Evolutionary conservation across 106 monocot species (phyloP).

Genomic region (Dendrobium huoshanense): DNA sequence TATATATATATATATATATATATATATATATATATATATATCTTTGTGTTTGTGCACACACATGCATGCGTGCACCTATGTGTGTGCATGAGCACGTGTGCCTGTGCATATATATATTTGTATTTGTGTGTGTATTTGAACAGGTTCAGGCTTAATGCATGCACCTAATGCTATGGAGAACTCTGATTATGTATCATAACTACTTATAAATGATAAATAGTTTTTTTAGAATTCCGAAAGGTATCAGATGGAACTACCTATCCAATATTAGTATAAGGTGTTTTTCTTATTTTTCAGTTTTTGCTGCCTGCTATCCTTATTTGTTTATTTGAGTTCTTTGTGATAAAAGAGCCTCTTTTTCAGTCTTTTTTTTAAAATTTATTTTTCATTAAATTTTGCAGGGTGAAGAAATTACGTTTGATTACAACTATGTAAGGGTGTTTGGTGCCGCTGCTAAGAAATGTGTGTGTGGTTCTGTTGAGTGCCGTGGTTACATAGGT

Average conservation of each 20-base stretch:
- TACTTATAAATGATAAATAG: neutral
- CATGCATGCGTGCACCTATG: too few relatives aligned
- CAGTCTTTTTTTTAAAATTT: neutral
- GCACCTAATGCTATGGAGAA: neutral
- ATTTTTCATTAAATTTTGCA: conserved; percentile 19
- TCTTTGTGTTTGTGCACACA: too few relatives aligned
- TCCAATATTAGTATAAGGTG: neutral
- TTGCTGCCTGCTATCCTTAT: neutral
- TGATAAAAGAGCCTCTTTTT: neutral
- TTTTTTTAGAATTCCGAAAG: too few relatives aligned
- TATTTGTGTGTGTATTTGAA: too few relatives aligned
- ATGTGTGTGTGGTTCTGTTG: conserved; percentile 78
- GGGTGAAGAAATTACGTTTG: conserved; percentile 98
- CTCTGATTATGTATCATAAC: neutral
- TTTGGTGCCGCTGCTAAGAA: conserved; percentile 94
- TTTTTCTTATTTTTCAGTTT: neutral
- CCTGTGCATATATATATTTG: too few relatives aligned
- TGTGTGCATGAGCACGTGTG: too few relatives aligned
- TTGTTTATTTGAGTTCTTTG: neutral
- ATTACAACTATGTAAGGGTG: conserved; percentile 95
- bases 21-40: too few relatives aligned
- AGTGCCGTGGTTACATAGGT: conserved; percentile 87
- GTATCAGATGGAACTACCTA: neutral
- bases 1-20: too few relatives aligned
- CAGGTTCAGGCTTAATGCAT: neutral